Evolutionary conservation across 31 red algal species (phyloP).

Genomic region (Endocladia muricata): DNA sequence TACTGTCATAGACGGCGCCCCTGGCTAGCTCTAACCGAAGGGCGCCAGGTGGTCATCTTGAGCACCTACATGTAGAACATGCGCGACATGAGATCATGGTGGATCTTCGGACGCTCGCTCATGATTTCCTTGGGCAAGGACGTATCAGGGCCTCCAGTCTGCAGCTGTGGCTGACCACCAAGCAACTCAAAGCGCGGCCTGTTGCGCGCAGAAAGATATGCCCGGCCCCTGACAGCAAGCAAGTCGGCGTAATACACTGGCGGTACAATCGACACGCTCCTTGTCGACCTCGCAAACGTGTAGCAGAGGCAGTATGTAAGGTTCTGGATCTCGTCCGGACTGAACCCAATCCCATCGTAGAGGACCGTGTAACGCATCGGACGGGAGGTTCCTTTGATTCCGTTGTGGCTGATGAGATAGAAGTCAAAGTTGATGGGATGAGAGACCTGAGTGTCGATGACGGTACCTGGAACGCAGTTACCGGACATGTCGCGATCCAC

Average conservation of each 20-base stretch:
- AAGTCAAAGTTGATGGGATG: constrained; percentile 69
- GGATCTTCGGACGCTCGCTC: constrained; percentile 16
- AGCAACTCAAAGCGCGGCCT: background rate
- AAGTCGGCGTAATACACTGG: constrained; percentile 68
- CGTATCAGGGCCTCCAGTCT: background rate
- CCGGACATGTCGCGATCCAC: constrained; percentile 24
- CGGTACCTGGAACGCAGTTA: constrained; percentile 73
- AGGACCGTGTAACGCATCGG: constrained; percentile 68
- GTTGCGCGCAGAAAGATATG: constrained; percentile 34
- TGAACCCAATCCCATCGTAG: constrained; percentile 45
- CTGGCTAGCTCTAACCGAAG: no score
- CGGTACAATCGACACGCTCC: constrained; percentile 64
- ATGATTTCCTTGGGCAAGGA: constrained; percentile 27
- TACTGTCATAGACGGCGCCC: no score
- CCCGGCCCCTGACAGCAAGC: constrained; percentile 29
- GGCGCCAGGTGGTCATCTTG: background rate
- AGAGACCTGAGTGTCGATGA: constrained; percentile 48
- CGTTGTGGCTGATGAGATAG: constrained; percentile 68
- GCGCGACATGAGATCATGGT: constrained; percentile 6
- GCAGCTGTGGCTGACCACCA: constrained; percentile 10
- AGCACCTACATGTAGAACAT: constrained; percentile 54
- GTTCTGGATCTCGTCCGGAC: constrained; percentile 60
- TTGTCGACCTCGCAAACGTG: constrained; percentile 33
- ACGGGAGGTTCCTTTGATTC: constrained; percentile 62
- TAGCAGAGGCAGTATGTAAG: constrained; percentile 64